Percentiles rank a stretch among this genome's conserved stretches.
These are phyloP conservation scores for Yamadazyma dushanensis DNA, from an alignment of 1,139 yeast genomes.

Conservation along the genomic window DNA sequence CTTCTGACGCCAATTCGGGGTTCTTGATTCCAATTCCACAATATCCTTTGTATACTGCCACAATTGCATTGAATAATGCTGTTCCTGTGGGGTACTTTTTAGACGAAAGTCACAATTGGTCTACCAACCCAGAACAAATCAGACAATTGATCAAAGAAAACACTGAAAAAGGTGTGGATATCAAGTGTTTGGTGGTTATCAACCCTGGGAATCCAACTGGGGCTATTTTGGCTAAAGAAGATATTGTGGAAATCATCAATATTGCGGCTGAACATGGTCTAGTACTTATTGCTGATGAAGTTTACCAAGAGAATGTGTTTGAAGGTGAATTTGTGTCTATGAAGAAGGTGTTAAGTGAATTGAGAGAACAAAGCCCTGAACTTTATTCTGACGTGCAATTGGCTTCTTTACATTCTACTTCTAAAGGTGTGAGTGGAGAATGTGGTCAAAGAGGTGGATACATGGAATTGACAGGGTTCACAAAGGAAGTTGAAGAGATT, in stretches of 20 bases:
- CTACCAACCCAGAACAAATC: constrained; percentile 71
- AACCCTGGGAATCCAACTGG: constrained; percentile 99
- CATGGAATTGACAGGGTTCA: constrained; percentile 88
- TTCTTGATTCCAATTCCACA: constrained; percentile 96
- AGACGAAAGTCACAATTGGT: constrained; percentile 81
- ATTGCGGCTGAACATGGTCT: constrained; percentile 84
- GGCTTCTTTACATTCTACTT: constrained; percentile 92
- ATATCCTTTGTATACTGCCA: constrained; percentile 93
- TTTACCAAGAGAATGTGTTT: constrained; percentile 89
- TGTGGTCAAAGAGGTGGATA: constrained; percentile 99
- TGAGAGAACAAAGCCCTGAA: constrained; percentile 54
- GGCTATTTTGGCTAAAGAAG: constrained; percentile 62
- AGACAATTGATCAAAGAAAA: constrained; percentile 55
- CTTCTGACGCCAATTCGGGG: constrained; percentile 69
- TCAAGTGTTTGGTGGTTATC: constrained; percentile 85
- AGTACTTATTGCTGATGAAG: constrained; percentile 96
- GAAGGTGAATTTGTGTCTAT: constrained; percentile 64
- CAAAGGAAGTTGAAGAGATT: constrained; percentile 64
- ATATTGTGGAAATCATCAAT: constrained; percentile 68
- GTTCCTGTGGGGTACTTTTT: constrained; percentile 85
- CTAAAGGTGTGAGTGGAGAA: constrained; percentile 96
- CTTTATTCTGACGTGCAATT: constrained; percentile 73
- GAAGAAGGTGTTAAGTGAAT: constrained; percentile 63
- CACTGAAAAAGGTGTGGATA: constrained; percentile 53
- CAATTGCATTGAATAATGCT: constrained; percentile 79